phyloP scores from a whole-genome alignment of 129 eudicot genomes.

The Tagetes patula region DNA sequence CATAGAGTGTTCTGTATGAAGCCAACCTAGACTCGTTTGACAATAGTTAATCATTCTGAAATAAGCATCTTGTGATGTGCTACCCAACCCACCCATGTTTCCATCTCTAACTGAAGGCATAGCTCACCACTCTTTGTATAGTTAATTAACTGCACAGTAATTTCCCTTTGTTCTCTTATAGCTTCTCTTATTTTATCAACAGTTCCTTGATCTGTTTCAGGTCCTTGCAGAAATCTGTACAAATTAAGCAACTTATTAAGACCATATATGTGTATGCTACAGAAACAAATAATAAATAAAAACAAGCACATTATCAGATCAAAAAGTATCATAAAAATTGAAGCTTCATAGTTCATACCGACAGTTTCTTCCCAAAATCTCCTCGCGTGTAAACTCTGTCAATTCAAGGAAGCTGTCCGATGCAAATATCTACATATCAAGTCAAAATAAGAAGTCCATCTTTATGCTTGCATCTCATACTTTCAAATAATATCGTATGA shows the following conservation, averaged over 20 bases:
- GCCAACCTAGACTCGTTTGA: no score
- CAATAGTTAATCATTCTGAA: no score
- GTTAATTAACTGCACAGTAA: constrained; percentile 95
- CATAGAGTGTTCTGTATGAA: no score
- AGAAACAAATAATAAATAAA: not conserved
- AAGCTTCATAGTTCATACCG: constrained; percentile 63
- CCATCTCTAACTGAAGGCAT: not conserved
- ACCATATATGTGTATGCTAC: not conserved
- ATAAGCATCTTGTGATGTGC: no score
- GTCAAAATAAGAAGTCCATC: not conserved
- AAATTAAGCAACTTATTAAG: not conserved
- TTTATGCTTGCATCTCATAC: constrained; percentile 8
- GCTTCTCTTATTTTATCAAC: constrained; percentile 82
- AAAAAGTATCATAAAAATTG: not conserved
- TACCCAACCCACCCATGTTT: no score
- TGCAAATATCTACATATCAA: constrained; percentile 79
- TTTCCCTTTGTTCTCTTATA: constrained; percentile 87
- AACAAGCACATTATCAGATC: not conserved
- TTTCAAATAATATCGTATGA: no score
- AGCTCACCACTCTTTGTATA: constrained; percentile 93
- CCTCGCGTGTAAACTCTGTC: constrained; percentile 96
- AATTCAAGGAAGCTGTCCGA: constrained; percentile 97
- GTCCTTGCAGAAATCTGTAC: constrained; percentile 94
- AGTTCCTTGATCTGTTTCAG: constrained; percentile 95
- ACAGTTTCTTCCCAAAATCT: constrained; percentile 92